A percentile compares a stretch with the other conserved stretches of the same genome.
phyloP scores from a whole-genome alignment of 2,329 filamentous ascomycete species.

The Colletotrichum sublineola region DNA sequence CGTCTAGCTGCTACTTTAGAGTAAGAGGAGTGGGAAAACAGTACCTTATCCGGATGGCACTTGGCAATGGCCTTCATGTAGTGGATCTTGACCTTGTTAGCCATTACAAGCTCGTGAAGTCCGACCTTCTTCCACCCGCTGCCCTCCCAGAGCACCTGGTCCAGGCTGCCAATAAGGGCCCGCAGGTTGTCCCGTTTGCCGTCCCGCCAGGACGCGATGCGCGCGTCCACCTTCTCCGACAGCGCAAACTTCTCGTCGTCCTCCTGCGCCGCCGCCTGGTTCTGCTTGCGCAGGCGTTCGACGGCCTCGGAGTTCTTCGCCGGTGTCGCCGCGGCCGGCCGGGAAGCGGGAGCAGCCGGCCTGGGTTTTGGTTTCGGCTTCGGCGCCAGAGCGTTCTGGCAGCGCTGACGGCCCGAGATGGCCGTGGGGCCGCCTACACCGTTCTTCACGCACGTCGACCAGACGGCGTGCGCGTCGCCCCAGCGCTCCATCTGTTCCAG shows the following conservation, averaged over 20 bases:
- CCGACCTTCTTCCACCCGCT: conserved; percentile 98
- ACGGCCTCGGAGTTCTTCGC: conserved; percentile 81
- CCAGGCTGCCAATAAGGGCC: conserved; percentile 87
- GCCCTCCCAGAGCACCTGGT: conserved; percentile 90
- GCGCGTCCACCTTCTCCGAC: conserved; percentile 85
- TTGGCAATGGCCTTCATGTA: conserved; percentile 99
- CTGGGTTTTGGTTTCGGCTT: conserved; percentile 67
- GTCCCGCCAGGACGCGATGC: conserved; percentile 84
- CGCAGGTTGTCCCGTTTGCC: conserved; percentile 94
- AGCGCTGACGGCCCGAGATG: conserved; percentile 87
- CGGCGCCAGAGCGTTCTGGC: conserved; percentile 85
- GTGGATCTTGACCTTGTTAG: conserved; percentile 94
- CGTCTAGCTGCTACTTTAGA: not conserved
- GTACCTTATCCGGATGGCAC: conserved; percentile 98
- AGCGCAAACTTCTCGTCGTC: conserved; percentile 96
- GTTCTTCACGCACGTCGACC: conserved; percentile 85
- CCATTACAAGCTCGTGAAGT: conserved; percentile 91
- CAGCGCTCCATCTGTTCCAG: conserved; percentile 96
- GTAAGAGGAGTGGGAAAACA: conserved; percentile 48
- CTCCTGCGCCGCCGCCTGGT: conserved; percentile 84
- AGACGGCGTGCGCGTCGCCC: conserved; percentile 83
- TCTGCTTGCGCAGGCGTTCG: conserved; percentile 83
- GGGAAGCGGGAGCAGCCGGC: conserved; percentile 51
- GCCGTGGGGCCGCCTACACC: conserved; percentile 89
- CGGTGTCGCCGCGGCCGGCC: conserved; percentile 59